These are phyloP conservation scores for Ganoderma sp. DNA, from an alignment of 1,284 basidiomycete species.

Conservation along the genomic window DNA sequence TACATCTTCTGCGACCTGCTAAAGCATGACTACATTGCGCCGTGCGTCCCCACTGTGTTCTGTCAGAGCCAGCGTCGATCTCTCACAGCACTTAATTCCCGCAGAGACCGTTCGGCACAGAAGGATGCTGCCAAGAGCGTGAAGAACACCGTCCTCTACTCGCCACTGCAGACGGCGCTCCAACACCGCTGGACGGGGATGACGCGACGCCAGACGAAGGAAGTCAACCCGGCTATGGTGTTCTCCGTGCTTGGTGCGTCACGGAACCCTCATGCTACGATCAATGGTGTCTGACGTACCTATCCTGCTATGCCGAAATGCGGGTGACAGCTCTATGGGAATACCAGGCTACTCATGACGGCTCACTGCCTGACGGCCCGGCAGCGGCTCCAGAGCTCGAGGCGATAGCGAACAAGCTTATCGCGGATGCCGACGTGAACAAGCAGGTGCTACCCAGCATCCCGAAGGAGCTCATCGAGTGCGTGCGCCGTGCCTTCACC, in stretches of 20 bases:
- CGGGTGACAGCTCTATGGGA: conserved; percentile 77
- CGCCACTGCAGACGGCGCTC: conserved; percentile 70
- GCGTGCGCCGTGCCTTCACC: conserved; percentile 36
- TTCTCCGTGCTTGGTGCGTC: conserved; percentile 75
- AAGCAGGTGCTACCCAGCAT: conserved; percentile 63
- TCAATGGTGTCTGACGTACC: not conserved
- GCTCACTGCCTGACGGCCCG: conserved; percentile 59
- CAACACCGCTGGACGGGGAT: conserved; percentile 72
- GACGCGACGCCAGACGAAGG: conserved; percentile 77
- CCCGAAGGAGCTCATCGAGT: conserved; percentile 66
- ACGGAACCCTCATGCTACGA: not conserved
- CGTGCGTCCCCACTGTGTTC: conserved; percentile 57
- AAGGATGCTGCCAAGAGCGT: conserved; percentile 68
- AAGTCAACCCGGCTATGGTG: conserved; percentile 73
- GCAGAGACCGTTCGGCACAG: conserved; percentile 66
- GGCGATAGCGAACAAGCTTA: conserved; percentile 62
- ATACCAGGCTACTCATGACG: conserved; percentile 67
- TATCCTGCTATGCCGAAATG: not conserved
- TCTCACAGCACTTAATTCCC: conserved; percentile 24
- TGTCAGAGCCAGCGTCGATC: conserved; percentile 20
- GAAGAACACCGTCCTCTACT: conserved; percentile 70
- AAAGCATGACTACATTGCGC: conserved; percentile 82
- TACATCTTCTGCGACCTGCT: conserved; percentile 95
- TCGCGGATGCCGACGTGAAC: conserved; percentile 71
- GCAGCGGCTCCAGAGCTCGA: conserved; percentile 63